These are phyloP conservation scores for Epichloe aotearoae DNA, from an alignment of 2,329 filamentous ascomycete genomes.

Conservation along the genomic window DNA sequence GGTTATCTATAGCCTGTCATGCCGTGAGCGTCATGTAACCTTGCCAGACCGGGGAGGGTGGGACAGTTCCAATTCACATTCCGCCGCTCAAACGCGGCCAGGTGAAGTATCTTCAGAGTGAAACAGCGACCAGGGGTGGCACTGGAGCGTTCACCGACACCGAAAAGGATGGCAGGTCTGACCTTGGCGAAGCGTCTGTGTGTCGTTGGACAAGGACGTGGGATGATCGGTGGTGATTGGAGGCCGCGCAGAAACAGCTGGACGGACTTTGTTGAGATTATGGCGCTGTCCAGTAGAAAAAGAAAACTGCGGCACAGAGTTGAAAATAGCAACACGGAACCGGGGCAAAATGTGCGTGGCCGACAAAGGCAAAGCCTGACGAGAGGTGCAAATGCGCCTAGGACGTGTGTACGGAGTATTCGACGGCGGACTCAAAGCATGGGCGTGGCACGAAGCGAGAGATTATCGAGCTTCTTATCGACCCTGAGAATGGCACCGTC, in stretches of 20 bases:
- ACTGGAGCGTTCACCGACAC: slow-evolving; percentile 10
- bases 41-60: not conserved
- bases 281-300: too few species aligned
- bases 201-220: slow-evolving; percentile 1
- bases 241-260: not conserved
- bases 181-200: slow-evolving; percentile 3
- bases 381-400: not conserved
- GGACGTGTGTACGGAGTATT: not conserved
- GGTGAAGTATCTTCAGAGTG: slow-evolving; percentile 11
- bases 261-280: too few species aligned
- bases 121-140: slow-evolving; percentile 12
- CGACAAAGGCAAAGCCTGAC: not conserved
- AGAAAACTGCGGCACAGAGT: not conserved
- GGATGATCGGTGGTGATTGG: not conserved
- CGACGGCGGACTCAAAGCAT: not conserved
- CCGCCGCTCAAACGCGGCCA: slow-evolving; percentile 10
- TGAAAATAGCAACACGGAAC: not conserved
- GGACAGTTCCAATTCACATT: slow-evolving; percentile 7
- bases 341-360: not conserved
- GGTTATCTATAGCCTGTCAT: slow-evolving; percentile 5
- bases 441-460: not conserved
- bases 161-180: slow-evolving; percentile 5
- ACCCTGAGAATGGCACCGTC: not conserved
- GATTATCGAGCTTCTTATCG: not conserved
- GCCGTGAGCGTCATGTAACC: slow-evolving; percentile 3